These are phyloP conservation scores for Leccinellum albellum DNA, from an alignment of 768 basidiomycete genomes.

Conservation along the genomic window DNA sequence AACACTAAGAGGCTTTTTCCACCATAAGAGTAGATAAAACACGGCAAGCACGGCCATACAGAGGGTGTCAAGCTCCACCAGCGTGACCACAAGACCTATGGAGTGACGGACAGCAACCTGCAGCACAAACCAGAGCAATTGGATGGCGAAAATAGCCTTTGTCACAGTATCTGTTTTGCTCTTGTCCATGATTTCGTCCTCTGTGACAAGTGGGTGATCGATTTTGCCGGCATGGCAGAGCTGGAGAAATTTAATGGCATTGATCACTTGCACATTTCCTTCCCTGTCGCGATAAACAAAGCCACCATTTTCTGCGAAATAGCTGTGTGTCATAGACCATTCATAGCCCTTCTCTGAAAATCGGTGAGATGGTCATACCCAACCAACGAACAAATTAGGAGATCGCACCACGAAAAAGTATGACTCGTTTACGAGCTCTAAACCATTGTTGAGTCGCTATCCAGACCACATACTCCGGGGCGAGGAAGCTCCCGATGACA, in stretches of 20 bases:
- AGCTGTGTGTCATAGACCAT: background rate
- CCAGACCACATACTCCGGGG: background rate
- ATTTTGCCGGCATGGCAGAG: background rate
- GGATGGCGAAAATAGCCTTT: background rate
- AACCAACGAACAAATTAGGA: background rate
- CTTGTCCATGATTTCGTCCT: background rate
- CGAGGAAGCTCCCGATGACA: background rate
- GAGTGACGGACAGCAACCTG: background rate
- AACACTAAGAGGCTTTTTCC: background rate
- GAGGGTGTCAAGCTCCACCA: background rate
- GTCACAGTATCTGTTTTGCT: background rate
- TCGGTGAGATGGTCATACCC: background rate
- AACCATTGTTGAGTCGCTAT: background rate
- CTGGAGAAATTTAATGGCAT: background rate
- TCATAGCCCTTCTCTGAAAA: background rate
- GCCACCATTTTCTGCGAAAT: background rate
- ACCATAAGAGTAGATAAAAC: background rate
- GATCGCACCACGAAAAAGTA: background rate
- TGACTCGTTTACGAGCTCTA: background rate
- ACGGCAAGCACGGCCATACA: background rate
- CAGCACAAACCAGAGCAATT: background rate
- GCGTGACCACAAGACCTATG: background rate
- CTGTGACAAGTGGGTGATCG: background rate
- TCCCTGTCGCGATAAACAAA: background rate
- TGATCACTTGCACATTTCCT: background rate